Conservation (phyloP, 768 basidiomycete genomes). For the Hemileccinum rubropunctum region DNA sequence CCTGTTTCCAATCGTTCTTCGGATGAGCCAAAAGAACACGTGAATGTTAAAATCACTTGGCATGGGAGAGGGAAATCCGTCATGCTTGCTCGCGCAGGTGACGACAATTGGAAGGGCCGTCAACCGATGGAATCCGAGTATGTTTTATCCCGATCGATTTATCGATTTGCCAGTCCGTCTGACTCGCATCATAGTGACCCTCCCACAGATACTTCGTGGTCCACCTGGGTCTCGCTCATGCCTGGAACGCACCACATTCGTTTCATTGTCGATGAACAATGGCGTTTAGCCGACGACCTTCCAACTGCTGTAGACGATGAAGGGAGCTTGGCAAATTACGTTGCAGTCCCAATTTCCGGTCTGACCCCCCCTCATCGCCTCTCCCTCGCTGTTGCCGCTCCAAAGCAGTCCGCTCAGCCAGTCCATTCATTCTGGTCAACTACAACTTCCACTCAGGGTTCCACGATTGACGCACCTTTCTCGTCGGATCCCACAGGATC, state of each 20-base stretch:
- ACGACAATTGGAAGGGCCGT: constrained; percentile 74
- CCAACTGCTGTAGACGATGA: constrained; percentile 92
- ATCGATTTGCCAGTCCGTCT: constrained; percentile 6
- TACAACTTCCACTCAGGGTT: constrained; percentile 33
- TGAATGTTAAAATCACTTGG: constrained; percentile 60
- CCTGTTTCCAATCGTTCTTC: constrained; percentile 17
- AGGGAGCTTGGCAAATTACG: constrained; percentile 92
- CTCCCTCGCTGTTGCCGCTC: constrained; percentile 32
- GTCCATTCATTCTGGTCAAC: constrained; percentile 46
- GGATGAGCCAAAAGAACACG: constrained; percentile 30
- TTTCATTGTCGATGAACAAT: constrained; percentile 90
- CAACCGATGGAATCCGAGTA: constrained; percentile 63
- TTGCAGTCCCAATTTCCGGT: constrained; percentile 47
- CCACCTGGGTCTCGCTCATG: constrained; percentile 50
- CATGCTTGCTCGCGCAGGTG: constrained; percentile 66
- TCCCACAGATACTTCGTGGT: constrained; percentile 36
- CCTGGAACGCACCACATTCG: constrained; percentile 94
- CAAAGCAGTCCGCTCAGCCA: constrained; percentile 25
- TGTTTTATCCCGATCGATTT: constrained; percentile 26
- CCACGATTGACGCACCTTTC: constrained; percentile 26
- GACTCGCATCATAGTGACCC: constrained; percentile 25
- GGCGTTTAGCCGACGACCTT: constrained; percentile 75
- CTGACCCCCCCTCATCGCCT: constrained; percentile 32
- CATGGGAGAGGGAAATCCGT: constrained; percentile 61
- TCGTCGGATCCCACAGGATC: constrained; percentile 29